Conservation (phyloP, 345 rosid species). For the Moricandia arvensis region DNA sequence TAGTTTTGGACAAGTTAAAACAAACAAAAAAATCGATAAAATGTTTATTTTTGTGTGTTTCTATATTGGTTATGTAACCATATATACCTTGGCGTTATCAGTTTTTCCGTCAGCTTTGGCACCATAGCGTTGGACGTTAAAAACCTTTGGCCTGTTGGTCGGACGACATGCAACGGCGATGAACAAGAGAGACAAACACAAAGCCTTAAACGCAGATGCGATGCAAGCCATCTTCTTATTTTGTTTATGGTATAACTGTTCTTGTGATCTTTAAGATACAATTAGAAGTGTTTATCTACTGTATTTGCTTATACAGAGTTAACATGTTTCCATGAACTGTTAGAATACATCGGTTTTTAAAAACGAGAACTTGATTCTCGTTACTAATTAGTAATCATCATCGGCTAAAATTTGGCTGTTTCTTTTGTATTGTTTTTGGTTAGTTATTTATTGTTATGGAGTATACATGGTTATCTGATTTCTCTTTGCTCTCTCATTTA, state of each 20-base stretch:
- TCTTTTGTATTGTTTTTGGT: neutral
- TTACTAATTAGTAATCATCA: neutral
- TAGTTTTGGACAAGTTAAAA: neutral
- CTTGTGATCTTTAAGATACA: neutral
- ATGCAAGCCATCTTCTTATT: neutral
- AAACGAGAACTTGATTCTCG: neutral
- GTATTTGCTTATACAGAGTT: neutral
- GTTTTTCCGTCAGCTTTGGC: constrained; percentile 22
- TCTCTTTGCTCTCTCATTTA: too few relatives aligned
- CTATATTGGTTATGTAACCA: neutral
- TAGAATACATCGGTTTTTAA: neutral
- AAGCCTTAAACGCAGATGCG: neutral
- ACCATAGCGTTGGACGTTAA: constrained; percentile 25
- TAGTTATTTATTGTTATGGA: too few relatives aligned
- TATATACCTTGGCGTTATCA: constrained; percentile 26
- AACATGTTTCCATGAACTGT: neutral
- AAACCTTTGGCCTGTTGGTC: neutral
- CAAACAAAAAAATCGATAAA: neutral
- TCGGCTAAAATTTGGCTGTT: neutral
- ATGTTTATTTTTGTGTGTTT: neutral
- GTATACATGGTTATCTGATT: too few relatives aligned
- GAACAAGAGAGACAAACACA: neutral
- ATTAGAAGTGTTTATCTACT: neutral
- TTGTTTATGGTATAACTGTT: neutral
- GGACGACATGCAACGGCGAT: constrained; percentile 1